A percentile compares a stretch with the other conserved stretches of the same genome.
Conservation (phyloP, 1,139 yeast species). For the Magnusiomyces fungicola region DNA sequence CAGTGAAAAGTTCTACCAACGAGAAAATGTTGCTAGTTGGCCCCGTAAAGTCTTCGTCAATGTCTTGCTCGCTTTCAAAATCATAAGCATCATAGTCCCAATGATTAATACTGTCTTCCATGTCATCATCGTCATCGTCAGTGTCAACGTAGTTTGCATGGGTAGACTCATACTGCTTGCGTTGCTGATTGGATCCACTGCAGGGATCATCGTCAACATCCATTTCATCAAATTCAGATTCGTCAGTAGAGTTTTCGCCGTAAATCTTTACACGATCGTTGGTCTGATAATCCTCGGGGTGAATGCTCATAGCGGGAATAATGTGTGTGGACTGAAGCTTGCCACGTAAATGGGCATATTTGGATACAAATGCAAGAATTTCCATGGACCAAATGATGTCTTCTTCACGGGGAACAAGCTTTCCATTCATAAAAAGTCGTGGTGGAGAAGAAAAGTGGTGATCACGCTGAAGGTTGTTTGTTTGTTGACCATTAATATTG, state of each 20-base stretch:
- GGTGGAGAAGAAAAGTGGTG: conserved; percentile 15
- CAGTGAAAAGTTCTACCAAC: conserved; percentile 84
- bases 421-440: conserved; percentile 64
- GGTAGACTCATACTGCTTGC: not conserved
- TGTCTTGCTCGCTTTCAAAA: conserved; percentile 38
- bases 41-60: conserved; percentile 37
- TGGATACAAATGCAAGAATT: conserved; percentile 84
- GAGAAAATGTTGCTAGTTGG: conserved; percentile 72
- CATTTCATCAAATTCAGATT: conserved; percentile 16
- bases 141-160: conserved; percentile 13
- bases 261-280: conserved; percentile 2
- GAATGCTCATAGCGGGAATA: conserved; percentile 37
- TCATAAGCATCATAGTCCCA: conserved; percentile 59
- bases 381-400: conserved; percentile 93
- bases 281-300: conserved; percentile 12
- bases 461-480: not conserved
- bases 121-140: conserved; percentile 46
- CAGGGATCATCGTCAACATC: conserved; percentile 16
- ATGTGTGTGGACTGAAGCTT: conserved; percentile 64
- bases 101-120: conserved; percentile 14
- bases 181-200: conserved; percentile 8
- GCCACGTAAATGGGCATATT: conserved; percentile 74
- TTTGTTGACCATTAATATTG: not conserved
- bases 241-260: conserved; percentile 2
- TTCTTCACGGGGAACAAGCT: conserved; percentile 79